Evolutionary conservation across 2,329 filamentous ascomycete species (phyloP), one percentile per base, ranked within the genome.

Genomic region (Aspergillus sp.): DNA sequence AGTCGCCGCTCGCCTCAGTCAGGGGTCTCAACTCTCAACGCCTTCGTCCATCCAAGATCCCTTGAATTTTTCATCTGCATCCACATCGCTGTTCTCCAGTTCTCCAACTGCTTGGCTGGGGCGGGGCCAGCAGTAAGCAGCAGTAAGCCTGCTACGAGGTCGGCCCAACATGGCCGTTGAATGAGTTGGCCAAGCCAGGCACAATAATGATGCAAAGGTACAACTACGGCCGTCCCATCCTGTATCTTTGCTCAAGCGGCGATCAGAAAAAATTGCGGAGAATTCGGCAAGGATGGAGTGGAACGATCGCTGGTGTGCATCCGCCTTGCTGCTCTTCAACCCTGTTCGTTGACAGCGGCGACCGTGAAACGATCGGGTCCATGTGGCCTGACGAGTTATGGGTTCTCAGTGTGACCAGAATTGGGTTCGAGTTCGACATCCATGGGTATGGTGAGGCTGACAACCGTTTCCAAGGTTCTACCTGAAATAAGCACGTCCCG

Each of bases 231-330:
- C 27, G 27, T 31, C 27, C 27, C 27, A 31, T 11, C 17, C 24
- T n/a, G 12, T 14, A 37, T n/a, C 35, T 37, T 37, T 37, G 35
- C 35, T 37, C 14, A n/a, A 37, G 35, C 35, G 35, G 44, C 6
- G 44, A 44, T 17, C 21, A 24, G 24, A 31, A 15, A 24, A 46
- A 46, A 46, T 46, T 33, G 49, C 49, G 49, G 49, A 52, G 49
- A 52, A 52, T 43, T 43, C 49, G 37, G 49, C 49, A 43, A 24
- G 49, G 49, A 49, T 49, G 37, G 23, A 33, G 37, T 49, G 37
- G 37, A 33, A 21, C 9, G 15, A 27, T 12, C 11, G 44, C 15
- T n/a, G 21, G 23, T n/a, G 12, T 37, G 35, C 35, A 37, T 37
- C 35, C 49, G 39, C 37, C 49, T 35, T 48, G 15, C 46, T 48